Evolutionary conservation across 1,284 basidiomycete genomes (phyloP).

Genomic region (Cryptococcus amylolentus): DNA sequence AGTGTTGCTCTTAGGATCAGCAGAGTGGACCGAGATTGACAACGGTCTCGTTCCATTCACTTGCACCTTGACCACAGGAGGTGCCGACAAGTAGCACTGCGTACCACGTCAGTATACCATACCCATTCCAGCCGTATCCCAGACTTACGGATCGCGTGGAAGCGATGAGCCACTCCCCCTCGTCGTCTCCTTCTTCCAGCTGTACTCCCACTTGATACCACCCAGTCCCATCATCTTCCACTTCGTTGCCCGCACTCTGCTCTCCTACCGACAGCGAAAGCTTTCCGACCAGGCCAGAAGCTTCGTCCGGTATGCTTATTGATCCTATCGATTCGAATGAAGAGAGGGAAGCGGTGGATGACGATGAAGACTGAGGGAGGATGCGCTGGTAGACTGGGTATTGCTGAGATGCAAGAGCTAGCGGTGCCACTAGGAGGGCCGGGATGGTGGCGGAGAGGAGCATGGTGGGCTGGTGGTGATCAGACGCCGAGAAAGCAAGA

Average conservation of each 20-base stretch:
- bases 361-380: not conserved
- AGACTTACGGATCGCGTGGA: slow-evolving; percentile 65
- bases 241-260: not conserved
- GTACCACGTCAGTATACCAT: not conserved
- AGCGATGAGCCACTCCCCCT: slow-evolving; percentile 58
- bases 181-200: slow-evolving; percentile 41
- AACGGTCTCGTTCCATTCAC: not conserved
- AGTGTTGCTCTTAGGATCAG: not conserved
- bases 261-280: not conserved
- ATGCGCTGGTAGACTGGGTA: slow-evolving; percentile 8
- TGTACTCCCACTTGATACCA: slow-evolving; percentile 73
- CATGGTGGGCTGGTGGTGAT: slow-evolving; percentile 1
- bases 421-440: not conserved
- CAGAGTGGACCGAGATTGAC: not conserved
- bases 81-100: slow-evolving; percentile 12
- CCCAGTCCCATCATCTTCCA: slow-evolving; percentile 15
- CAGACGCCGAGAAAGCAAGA: too few relatives aligned
- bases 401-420: slow-evolving; percentile 24
- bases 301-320: slow-evolving; percentile 33
- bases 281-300: not conserved
- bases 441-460: not conserved
- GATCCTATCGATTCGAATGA: slow-evolving; percentile 32
- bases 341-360: slow-evolving; percentile 4
- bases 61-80: slow-evolving; percentile 4
- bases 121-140: not conserved